A percentile compares a stretch with the other conserved stretches of the same genome.
Conservation (phyloP, 805 yeast species). For the Schwanniomyces vanrijiae region DNA sequence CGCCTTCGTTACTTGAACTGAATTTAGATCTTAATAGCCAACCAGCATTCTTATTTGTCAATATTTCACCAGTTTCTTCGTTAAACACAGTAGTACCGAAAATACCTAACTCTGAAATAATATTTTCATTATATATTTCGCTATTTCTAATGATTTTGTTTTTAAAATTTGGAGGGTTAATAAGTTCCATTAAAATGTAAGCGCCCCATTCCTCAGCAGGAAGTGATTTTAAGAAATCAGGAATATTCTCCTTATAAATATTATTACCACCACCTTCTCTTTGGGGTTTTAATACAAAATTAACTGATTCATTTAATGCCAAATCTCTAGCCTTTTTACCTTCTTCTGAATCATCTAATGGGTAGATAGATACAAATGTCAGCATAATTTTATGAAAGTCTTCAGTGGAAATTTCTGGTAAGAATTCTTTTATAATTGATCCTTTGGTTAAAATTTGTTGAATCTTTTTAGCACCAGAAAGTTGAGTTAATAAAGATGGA, state of each 20-base stretch:
- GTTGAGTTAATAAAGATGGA: constrained; percentile 85
- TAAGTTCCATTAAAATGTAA: constrained; percentile 91
- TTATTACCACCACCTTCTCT: constrained; percentile 99
- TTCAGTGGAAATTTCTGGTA: constrained; percentile 29
- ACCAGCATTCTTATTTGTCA: constrained; percentile 71
- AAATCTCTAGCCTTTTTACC: constrained; percentile 64
- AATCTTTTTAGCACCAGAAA: constrained; percentile 90
- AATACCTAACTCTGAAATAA: constrained; percentile 87
- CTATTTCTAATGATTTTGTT: constrained; percentile 75
- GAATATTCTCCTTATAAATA: constrained; percentile 83
- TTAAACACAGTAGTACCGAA: constrained; percentile 84
- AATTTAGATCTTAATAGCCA: constrained; percentile 88
- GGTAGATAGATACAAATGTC: constrained; percentile 86
- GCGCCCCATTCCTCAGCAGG: constrained; percentile 81
- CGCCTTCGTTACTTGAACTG: constrained; percentile 90
- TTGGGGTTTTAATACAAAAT: constrained; percentile 91
- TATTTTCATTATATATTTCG: constrained; percentile 63
- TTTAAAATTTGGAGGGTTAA: constrained; percentile 66
- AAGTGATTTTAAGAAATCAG: constrained; percentile 59
- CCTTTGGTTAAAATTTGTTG: constrained; percentile 81
- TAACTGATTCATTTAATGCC: constrained; percentile 66
- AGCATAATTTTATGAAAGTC: constrained; percentile 37
- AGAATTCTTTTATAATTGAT: constrained; percentile 46
- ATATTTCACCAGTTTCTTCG: constrained; percentile 53
- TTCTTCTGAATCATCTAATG: constrained; percentile 68